Percentiles rank a stretch among this genome's conserved stretches.
Conservation (phyloP, 352 stramenopile genomes). For the Globisporangium cederbergense region DNA sequence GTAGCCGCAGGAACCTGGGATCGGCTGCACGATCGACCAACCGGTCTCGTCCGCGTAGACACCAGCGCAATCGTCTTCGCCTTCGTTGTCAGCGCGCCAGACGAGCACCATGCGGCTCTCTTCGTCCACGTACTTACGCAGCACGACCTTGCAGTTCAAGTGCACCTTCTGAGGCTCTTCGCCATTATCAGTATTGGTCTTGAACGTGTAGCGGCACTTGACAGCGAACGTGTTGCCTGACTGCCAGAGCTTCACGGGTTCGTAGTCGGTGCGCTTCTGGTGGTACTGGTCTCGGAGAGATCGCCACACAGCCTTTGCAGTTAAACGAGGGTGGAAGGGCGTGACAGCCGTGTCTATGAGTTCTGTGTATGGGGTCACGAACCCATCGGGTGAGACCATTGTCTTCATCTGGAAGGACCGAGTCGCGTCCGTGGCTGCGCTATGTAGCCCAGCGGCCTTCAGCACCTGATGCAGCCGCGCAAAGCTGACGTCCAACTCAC, state of each 20-base stretch:
- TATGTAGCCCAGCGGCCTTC: neutral
- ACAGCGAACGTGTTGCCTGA: constrained; percentile 9
- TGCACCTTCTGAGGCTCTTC: neutral
- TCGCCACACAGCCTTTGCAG: constrained; percentile 2
- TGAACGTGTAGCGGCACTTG: constrained; percentile 7
- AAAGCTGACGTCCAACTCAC: constrained; percentile 2
- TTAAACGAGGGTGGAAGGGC: constrained; percentile 4
- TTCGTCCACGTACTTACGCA: constrained; percentile 1
- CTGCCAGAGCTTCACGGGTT: neutral
- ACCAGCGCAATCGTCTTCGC: neutral
- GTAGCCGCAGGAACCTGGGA: neutral
- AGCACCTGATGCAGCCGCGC: constrained; percentile 4
- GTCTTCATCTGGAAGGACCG: constrained; percentile 1
- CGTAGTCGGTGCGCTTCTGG: neutral
- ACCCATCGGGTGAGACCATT: neutral
- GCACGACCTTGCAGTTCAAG: constrained; percentile 13
- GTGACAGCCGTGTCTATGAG: constrained; percentile 3
- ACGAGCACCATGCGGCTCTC: constrained; percentile 15
- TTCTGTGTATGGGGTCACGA: constrained; percentile 3
- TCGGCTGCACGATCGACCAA: constrained; percentile 3
- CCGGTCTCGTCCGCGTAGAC: constrained; percentile 13
- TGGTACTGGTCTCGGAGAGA: constrained; percentile 2
- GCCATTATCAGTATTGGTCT: neutral
- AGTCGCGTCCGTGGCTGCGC: neutral
- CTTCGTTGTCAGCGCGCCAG: constrained; percentile 12